A percentile compares a stretch with the other conserved stretches of the same genome.
phyloP scores from a whole-genome alignment of 2,329 filamentous ascomycete genomes.

The Exophiala xenobiotica region DNA sequence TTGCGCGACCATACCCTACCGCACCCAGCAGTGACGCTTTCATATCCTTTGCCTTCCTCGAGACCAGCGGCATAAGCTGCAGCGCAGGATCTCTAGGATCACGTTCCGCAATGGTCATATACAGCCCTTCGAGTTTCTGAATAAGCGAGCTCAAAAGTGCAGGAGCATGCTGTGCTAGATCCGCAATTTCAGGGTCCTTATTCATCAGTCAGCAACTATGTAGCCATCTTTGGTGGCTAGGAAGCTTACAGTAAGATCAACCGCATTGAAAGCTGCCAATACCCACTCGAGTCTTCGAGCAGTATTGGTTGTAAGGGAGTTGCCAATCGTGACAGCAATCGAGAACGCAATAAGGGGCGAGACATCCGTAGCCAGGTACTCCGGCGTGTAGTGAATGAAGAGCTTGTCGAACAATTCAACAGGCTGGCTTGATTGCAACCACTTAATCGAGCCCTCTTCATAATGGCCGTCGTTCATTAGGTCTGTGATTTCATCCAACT shows the following conservation, averaged over 20 bases:
- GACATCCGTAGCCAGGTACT: slow-evolving; percentile 53
- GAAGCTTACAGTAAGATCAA: slow-evolving; percentile 56
- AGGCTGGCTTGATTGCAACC: slow-evolving; percentile 62
- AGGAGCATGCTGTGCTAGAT: slow-evolving; percentile 29
- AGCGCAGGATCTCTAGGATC: slow-evolving; percentile 54
- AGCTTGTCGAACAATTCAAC: slow-evolving; percentile 61
- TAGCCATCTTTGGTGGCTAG: too few species aligned
- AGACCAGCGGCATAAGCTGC: slow-evolving; percentile 50
- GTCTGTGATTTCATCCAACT: slow-evolving; percentile 43
- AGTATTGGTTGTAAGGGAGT: slow-evolving; percentile 54
- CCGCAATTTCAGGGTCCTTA: slow-evolving; percentile 32
- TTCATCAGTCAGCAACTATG: too few species aligned
- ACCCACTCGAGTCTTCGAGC: slow-evolving; percentile 60
- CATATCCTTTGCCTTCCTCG: slow-evolving; percentile 42
- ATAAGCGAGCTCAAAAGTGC: slow-evolving; percentile 40
- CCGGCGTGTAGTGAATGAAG: slow-evolving; percentile 58
- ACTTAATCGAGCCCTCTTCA: slow-evolving; percentile 52
- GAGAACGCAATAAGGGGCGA: slow-evolving; percentile 60
- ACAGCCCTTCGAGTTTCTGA: slow-evolving; percentile 54
- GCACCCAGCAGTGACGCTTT: slow-evolving; percentile 13
- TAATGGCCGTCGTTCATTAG: slow-evolving; percentile 42
- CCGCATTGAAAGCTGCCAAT: slow-evolving; percentile 53
- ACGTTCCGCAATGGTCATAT: slow-evolving; percentile 52
- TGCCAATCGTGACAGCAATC: slow-evolving; percentile 62
- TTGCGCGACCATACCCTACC: background rate